Conservation (phyloP, 2,329 filamentous ascomycete species). For the Pseudonectria buxi region DNA sequence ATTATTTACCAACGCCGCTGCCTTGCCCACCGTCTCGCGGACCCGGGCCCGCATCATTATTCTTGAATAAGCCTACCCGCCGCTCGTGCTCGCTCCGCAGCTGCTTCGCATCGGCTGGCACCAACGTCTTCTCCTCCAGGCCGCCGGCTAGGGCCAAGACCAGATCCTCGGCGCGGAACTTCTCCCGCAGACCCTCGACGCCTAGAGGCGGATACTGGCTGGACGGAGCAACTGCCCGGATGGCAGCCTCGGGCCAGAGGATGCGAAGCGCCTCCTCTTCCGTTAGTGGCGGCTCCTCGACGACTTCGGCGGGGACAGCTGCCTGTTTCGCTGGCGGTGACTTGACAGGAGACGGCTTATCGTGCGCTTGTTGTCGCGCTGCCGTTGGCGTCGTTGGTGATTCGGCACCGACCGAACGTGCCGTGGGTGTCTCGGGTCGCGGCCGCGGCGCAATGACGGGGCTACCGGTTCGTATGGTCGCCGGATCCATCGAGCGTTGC, state of each 20-base stretch:
- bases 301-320: conserved; percentile 8
- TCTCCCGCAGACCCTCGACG: conserved; percentile 29
- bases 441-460: conserved; percentile 13
- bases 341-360: conserved; percentile 1
- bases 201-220: conserved; percentile 5
- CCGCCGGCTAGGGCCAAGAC: conserved; percentile 22
- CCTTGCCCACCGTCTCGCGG: conserved; percentile 2
- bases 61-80: conserved; percentile 19
- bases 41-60: conserved; percentile 7
- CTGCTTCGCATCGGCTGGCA: conserved; percentile 28
- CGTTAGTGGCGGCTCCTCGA: conserved; percentile 29
- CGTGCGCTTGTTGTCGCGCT: conserved; percentile 11
- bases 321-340: conserved; percentile 7
- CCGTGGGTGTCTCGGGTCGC: conserved; percentile 13
- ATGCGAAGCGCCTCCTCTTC: conserved; percentile 34
- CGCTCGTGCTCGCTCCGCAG: conserved; percentile 27
- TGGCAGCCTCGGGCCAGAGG: conserved; percentile 30
- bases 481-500: conserved; percentile 10
- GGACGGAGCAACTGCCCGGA: conserved; percentile 10
- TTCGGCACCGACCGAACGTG: conserved; percentile 10
- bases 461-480: conserved; percentile 10
- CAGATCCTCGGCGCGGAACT: conserved; percentile 32
- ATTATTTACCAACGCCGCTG: conserved; percentile 11
- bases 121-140: conserved; percentile 34
- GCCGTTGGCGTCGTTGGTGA: conserved; percentile 15